Evolutionary conservation across 306 rosid genomes (phyloP).

Genomic region (Quercus rubra): DNA sequence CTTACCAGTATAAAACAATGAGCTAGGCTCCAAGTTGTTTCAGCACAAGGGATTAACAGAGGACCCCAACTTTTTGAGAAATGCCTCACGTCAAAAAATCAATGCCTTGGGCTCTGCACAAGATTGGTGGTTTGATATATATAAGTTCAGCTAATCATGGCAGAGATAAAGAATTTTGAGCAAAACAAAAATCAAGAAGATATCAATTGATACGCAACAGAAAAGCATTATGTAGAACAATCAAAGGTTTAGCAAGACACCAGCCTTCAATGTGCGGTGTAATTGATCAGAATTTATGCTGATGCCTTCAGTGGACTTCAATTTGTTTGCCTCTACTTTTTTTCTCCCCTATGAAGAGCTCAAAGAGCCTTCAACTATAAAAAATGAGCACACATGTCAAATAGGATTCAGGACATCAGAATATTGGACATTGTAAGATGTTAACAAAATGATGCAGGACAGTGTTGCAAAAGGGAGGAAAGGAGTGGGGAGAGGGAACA

Average conservation of each 20-base stretch:
- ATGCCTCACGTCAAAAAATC: conserved; percentile 24
- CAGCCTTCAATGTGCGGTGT: conserved; percentile 33
- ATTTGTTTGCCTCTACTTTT: conserved; percentile 40
- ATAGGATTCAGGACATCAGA: not conserved
- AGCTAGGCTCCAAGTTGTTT: conserved; percentile 11
- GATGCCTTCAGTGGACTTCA: conserved; percentile 18
- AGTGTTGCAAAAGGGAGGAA: too few species aligned
- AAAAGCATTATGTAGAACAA: not conserved
- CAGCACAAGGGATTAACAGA: not conserved
- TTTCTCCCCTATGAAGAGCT: conserved; percentile 55
- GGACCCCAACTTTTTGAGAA: not conserved
- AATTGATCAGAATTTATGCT: conserved; percentile 25
- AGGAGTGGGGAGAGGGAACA: too few species aligned
- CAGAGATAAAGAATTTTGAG: not conserved
- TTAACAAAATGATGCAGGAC: too few species aligned
- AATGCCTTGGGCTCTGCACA: conserved; percentile 43
- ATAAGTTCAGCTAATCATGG: conserved; percentile 14
- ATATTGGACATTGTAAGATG: not conserved
- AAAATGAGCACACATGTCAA: not conserved
- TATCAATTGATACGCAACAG: not conserved
- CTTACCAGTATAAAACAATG: not conserved
- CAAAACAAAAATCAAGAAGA: not conserved
- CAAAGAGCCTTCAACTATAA: conserved; percentile 86
- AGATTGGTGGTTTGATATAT: conserved; percentile 7
- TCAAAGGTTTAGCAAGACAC: conserved; percentile 31